Conservation (phyloP, 495 filamentous ascomycete genomes). For the Penicillium psychrofluorescens region DNA sequence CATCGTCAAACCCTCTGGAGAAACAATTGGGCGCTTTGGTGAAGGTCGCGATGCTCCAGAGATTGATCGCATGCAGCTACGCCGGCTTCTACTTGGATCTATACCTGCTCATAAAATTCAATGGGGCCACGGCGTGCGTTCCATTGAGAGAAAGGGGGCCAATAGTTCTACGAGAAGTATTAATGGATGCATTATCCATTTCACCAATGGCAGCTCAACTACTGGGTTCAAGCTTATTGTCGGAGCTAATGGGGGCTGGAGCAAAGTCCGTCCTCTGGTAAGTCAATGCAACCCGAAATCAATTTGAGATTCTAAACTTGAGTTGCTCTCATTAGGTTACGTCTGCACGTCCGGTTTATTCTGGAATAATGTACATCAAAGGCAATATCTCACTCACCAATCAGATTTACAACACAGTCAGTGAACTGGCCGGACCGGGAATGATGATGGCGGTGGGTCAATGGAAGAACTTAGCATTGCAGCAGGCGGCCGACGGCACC, state of each 20-base stretch:
- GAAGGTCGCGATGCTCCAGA: conserved; percentile 14
- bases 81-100: conserved; percentile 36
- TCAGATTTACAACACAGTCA: background rate
- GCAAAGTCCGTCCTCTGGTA: conserved; percentile 35
- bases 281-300: background rate
- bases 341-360: conserved; percentile 6
- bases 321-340: conserved; percentile 2
- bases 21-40: conserved; percentile 1
- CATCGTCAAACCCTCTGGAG: conserved; percentile 3
- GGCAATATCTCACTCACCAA: conserved; percentile 4
- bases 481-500: conserved; percentile 1
- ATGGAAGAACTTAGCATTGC: conserved; percentile 1
- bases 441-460: conserved; percentile 5
- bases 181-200: conserved; percentile 1
- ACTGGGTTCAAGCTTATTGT: conserved; percentile 28
- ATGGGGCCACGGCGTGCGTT: conserved; percentile 24
- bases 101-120: conserved; percentile 27
- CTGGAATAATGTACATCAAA: conserved; percentile 12
- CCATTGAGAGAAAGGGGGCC: background rate
- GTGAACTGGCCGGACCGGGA: conserved; percentile 3
- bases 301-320: too few species aligned
- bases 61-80: conserved; percentile 34
- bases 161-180: background rate
- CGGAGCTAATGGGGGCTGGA: conserved; percentile 56
- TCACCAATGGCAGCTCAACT: conserved; percentile 5